Conservation (phyloP, 805 yeast genomes). For the Candida wancherniae region DNA sequence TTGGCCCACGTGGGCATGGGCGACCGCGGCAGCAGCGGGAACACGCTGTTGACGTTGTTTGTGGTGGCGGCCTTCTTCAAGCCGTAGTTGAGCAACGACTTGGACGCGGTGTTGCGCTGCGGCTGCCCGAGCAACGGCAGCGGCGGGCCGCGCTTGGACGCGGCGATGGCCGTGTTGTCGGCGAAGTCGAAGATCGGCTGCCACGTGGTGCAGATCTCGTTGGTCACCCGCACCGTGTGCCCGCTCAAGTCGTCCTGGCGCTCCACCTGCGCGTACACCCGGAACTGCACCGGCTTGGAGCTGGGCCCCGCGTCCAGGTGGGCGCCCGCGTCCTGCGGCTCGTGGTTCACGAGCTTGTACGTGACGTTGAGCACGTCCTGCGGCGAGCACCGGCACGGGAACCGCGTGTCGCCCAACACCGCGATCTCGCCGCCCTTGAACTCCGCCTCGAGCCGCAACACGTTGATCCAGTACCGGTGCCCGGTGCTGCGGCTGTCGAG, state of each 20-base stretch:
- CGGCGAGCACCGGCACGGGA: slow-evolving; percentile 9
- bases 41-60: slow-evolving; percentile 18
- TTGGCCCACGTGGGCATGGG: no score
- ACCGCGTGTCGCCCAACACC: slow-evolving; percentile 12
- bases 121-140: slow-evolving; percentile 2
- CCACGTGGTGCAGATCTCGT: slow-evolving; percentile 34
- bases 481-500: slow-evolving; percentile 1
- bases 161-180: neutral
- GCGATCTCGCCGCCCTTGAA: slow-evolving; percentile 26
- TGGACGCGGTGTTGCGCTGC: no score
- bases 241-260: slow-evolving; percentile 6
- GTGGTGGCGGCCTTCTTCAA: slow-evolving; percentile 21
- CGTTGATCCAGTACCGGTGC: slow-evolving; percentile 16
- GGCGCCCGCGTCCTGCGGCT: slow-evolving; percentile 7
- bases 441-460: slow-evolving; percentile 20
- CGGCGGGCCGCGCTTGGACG: slow-evolving; percentile 7
- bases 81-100: slow-evolving; percentile 7
- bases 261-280: slow-evolving; percentile 24
- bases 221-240: slow-evolving; percentile 18
- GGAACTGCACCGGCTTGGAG: slow-evolving; percentile 16
- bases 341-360: slow-evolving; percentile 22
- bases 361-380: slow-evolving; percentile 11
- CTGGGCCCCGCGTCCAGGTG: neutral
- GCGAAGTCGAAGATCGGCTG: slow-evolving; percentile 35
- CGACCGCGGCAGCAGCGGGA: no score